Evolutionary conservation across 768 basidiomycete genomes (phyloP), one percentile per base, ranked within the genome.

Genomic region (Mycena capillaripes): DNA sequence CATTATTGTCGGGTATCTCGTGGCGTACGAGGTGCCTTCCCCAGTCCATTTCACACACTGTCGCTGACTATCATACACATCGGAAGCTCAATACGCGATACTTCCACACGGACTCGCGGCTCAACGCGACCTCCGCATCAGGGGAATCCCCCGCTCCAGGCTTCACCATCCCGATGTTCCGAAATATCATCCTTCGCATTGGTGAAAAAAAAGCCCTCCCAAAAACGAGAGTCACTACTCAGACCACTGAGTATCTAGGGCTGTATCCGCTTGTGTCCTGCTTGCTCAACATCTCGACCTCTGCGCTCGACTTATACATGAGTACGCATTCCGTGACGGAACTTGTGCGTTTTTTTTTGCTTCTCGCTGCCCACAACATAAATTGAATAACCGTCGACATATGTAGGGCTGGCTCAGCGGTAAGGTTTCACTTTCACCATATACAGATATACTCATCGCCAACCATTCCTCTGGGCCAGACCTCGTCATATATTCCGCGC

Each of bases 241-340:
- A 3, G 4, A 61, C 9, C 30, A 61, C 42, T 61, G 44, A 48
- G 36, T 57, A 9, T 19, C 27, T 21, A 65, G 64, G 64, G 12
- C 29, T 66, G 16, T 66, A 66, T 23, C 64, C 64, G 4, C 53
- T 66, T 1, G 52, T 66, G 4, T 55, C 64, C 1, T 55, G 64
- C 19, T 17, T 66, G 0, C 36, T 66, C 4, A 66, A 66, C 64
- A 42, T 66, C 38, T 29, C 25, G 27, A n/a, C 36, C 52, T 19
- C 36, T 12, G 53, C n/a, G 10, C 10, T 66, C 19, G 64, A 66
- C 19, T 16, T 66, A n/a, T 40, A 53, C 25, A 40, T 53, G 23
- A 53, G 32, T 25, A 1, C 38, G 6, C 25, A 32, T 5, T 30
- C 34, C n/a, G 10, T 4, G 14, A 1, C 61, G 16, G 27, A 34